A percentile compares a stretch with the other conserved stretches of the same genome.
phyloP scores from a whole-genome alignment of 1,284 basidiomycete species.

The Leccinum pallidistipes region DNA sequence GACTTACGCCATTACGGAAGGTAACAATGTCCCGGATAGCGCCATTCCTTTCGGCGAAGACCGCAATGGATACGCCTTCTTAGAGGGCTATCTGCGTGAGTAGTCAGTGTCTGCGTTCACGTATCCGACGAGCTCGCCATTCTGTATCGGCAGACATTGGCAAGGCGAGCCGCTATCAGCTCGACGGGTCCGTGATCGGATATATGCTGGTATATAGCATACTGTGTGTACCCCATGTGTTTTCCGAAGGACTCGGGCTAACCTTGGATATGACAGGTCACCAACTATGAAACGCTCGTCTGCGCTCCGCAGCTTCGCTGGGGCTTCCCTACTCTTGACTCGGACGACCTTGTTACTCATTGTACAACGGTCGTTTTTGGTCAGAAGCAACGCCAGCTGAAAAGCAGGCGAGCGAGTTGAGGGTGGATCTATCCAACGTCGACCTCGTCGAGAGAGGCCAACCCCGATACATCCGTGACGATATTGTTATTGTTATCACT shows the following conservation, averaged over 20 bases:
- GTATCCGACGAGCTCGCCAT: neutral
- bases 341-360: too few relatives aligned
- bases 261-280: slow-evolving; percentile 19
- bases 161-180: slow-evolving; percentile 26
- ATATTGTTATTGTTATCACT: too few relatives aligned
- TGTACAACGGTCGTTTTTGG: too few relatives aligned
- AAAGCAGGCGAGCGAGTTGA: too few relatives aligned
- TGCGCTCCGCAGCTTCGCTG: slow-evolving; percentile 36
- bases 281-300: slow-evolving; percentile 33
- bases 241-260: neutral
- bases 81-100: slow-evolving; percentile 25
- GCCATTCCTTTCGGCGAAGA: slow-evolving; percentile 36
- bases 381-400: too few relatives aligned
- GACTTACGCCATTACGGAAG: slow-evolving; percentile 21
- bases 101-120: neutral
- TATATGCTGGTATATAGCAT: slow-evolving; percentile 31
- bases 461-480: too few relatives aligned
- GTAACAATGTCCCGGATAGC: slow-evolving; percentile 31
- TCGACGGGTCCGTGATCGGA: slow-evolving; percentile 30
- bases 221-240: slow-evolving; percentile 15
- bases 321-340: slow-evolving; percentile 6
- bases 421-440: too few relatives aligned
- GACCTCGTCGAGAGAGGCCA: too few relatives aligned
- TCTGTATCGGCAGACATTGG: slow-evolving; percentile 26
- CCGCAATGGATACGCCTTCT: slow-evolving; percentile 29